Base-by-base conservation (phyloP, 495 filamentous ascomycete species). In the Aspergillus mulundensis region DNA sequence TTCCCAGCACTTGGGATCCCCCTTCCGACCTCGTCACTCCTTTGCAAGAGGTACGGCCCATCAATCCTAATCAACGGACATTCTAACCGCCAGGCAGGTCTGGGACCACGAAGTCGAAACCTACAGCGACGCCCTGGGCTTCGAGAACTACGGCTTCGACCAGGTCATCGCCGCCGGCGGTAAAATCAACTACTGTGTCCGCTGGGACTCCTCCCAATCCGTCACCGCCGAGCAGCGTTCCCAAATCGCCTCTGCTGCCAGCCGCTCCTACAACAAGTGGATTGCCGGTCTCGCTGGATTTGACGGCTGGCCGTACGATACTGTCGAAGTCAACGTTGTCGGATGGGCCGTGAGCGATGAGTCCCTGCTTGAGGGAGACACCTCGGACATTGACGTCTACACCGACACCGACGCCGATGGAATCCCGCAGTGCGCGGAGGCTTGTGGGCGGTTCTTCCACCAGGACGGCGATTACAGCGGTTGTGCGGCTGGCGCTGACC, bases 121-220 rank as follows among this genome's bases (percentile, higher is more conserved):
- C 34, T 61, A 61, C 50, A 46, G 8, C 42, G 59, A 61, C 44
- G 16, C 59, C 1, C 59, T 61, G 36, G 59, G 59, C 16, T 61
- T 61, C 59, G 23, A 48, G 12, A 61, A 61, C 59, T 61, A 61
- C 50, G 59, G 59, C 8, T 61, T 45, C 50, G 59, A 61, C 50
- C 59, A 61, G 34, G 59, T 61, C 10, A 61, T 61, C 15, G 59
- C 46, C 14, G 59, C 53, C 42, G 41, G 47, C 1, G 59, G 59
- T 14, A 61, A 57, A 15, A 61, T 61, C 44, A 61, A 61, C 49
- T 61, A 61, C 54, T 61, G 59, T 41, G 59, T 61, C 19, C 59
- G 59, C 14, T 61, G 59, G 59, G 59, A 61, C 38, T 54, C 49
- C 4, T 32, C 19, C 15, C 20, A 54, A 30, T 38, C 54, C 19